Conservation (phyloP, 176 grass and related monocot species). For the Guadua angustifolia region DNA sequence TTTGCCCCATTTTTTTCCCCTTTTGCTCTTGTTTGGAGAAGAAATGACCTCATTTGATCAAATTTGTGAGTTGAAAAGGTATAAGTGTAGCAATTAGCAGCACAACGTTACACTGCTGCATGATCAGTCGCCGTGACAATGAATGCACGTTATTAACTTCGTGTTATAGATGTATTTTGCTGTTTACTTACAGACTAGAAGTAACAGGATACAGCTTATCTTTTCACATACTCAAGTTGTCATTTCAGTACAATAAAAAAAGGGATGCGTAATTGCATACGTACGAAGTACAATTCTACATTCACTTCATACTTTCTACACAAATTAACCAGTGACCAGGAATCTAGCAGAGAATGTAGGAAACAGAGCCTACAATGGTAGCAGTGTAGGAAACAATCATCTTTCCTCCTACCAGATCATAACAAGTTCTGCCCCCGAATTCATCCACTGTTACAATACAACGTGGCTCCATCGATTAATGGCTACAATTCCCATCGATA, state of each 20-base stretch:
- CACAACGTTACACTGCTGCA: background rate
- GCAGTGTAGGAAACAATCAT: conserved; percentile 3
- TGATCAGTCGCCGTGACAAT: background rate
- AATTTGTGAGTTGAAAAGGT: background rate
- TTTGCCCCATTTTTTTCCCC: background rate
- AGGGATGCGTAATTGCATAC: background rate
- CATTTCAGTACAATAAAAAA: background rate
- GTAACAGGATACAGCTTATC: background rate
- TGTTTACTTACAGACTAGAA: conserved; percentile 12
- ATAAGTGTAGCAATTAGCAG: background rate
- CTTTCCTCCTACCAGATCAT: conserved; percentile 8
- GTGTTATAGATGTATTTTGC: background rate
- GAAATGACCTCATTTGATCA: background rate
- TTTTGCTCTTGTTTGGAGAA: background rate
- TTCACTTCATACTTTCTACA: conserved; percentile 32
- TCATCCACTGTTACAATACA: conserved; percentile 43
- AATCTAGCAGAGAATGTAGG: background rate
- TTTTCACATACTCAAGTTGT: background rate
- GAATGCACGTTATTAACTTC: background rate
- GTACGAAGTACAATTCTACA: background rate
- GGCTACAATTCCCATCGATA: background rate
- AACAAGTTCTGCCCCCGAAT: conserved; percentile 15
- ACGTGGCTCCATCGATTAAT: background rate
- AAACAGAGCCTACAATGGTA: background rate
- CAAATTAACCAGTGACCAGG: background rate